phyloP scores from a whole-genome alignment of 2,329 filamentous ascomycete genomes.

The Penicillium oxalicum region DNA sequence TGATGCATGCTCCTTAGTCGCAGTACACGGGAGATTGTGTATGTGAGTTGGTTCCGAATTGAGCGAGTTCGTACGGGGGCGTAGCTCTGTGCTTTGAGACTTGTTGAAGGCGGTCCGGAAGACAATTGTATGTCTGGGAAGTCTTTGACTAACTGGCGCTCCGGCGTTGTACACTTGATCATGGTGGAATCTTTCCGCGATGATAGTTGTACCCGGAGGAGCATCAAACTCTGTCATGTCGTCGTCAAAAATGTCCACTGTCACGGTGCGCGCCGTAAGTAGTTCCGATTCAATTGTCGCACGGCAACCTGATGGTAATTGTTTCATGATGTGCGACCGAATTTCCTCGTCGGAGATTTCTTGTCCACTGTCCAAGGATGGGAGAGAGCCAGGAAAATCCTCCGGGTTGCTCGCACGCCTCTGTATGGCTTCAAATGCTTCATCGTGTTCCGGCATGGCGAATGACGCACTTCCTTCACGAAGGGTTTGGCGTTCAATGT shows the following conservation, averaged over 20 bases:
- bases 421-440: conserved; percentile 36
- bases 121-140: conserved; percentile 41
- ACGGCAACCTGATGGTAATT: conserved; percentile 38
- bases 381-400: conserved; percentile 19
- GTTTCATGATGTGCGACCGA: conserved; percentile 43
- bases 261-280: conserved; percentile 42
- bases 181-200: conserved; percentile 45
- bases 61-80: conserved; percentile 13
- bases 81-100: conserved; percentile 33
- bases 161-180: conserved; percentile 37
- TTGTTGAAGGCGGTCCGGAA: conserved; percentile 42
- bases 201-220: conserved; percentile 42
- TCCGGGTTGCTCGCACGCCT: conserved; percentile 25
- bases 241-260: conserved; percentile 42
- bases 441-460: conserved; percentile 33
- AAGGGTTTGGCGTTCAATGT: conserved; percentile 42
- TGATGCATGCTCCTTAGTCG: not conserved
- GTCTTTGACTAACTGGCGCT: conserved; percentile 35
- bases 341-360: conserved; percentile 42
- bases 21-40: not conserved
- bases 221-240: conserved; percentile 38
- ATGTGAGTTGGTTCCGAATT: not conserved
- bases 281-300: conserved; percentile 41
- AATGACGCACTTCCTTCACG: conserved; percentile 51
- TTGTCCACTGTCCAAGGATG: conserved; percentile 32